Percentiles rank a stretch among this genome's conserved stretches.
phyloP scores from a whole-genome alignment of 163 green algal genomes.

The Volvox carteri region DNA sequence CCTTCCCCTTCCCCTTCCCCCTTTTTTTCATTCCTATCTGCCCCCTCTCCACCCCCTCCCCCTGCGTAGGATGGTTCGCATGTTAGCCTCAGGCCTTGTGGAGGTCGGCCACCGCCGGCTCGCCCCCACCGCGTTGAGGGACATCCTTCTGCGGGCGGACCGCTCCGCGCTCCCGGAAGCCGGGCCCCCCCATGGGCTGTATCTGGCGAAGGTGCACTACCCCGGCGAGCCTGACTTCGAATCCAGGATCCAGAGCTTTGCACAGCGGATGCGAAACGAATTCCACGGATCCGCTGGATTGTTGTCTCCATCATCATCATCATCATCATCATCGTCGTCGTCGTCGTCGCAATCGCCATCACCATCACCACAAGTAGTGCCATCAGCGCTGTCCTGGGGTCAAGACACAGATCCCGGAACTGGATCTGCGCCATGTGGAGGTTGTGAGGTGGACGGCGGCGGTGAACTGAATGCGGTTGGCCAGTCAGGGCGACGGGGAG shows the following conservation, averaged over 20 bases:
- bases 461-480: neutral
- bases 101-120: conserved; percentile 67
- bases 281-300: neutral
- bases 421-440: too few species aligned
- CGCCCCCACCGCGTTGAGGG: conserved; percentile 11
- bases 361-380: too few species aligned
- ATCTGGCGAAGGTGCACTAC: conserved; percentile 50
- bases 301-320: too few species aligned
- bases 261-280: conserved; percentile 3
- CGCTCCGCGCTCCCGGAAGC: conserved; percentile 57
- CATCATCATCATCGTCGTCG: neutral
- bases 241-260: conserved; percentile 19
- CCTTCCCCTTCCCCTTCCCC: neutral
- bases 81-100: conserved; percentile 62
- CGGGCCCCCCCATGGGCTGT: conserved; percentile 63
- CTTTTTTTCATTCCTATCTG: neutral
- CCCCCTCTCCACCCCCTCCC: too few species aligned
- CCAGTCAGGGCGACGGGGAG: neutral
- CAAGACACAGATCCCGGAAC: too few species aligned
- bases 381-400: too few species aligned
- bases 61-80: conserved; percentile 62
- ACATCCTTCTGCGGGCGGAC: conserved; percentile 49
- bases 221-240: conserved; percentile 17
- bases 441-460: too few species aligned
- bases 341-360: too few species aligned